A percentile compares a stretch with the other conserved stretches of the same genome.
Conservation (phyloP, 805 yeast genomes). For the Metschnikowia corniflorae region DNA sequence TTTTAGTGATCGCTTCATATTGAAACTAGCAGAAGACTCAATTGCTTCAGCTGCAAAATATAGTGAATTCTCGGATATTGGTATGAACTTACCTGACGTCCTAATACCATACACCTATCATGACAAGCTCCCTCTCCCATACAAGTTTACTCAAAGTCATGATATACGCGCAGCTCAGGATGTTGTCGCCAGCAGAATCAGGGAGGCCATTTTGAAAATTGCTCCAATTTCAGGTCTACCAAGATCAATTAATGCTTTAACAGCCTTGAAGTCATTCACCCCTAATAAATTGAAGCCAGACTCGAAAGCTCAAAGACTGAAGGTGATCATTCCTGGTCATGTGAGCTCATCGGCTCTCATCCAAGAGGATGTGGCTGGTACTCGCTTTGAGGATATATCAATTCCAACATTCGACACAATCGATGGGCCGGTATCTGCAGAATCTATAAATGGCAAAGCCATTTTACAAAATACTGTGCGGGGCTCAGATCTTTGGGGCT, state of each 20-base stretch:
- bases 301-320: conserved; percentile 25
- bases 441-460: conserved; percentile 27
- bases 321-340: conserved; percentile 30
- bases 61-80: conserved; percentile 38
- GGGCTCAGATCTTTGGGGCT: conserved; percentile 69
- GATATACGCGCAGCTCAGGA: conserved; percentile 36
- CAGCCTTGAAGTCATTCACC: conserved; percentile 58
- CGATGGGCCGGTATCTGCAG: conserved; percentile 38
- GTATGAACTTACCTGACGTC: conserved; percentile 40
- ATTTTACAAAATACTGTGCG: conserved; percentile 33
- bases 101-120: conserved; percentile 38
- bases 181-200: conserved; percentile 47
- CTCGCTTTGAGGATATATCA: conserved; percentile 27
- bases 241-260: conserved; percentile 75
- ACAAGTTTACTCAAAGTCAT: conserved; percentile 29
- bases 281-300: conserved; percentile 40
- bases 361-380: conserved; percentile 38
- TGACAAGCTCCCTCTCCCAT: conserved; percentile 36
- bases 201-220: conserved; percentile 77
- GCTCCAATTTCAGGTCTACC: conserved; percentile 84
- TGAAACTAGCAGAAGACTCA: conserved; percentile 39
- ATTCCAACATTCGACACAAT: conserved; percentile 29
- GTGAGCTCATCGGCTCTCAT: conserved; percentile 36
- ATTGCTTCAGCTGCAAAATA: conserved; percentile 37
- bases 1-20: conserved; percentile 31